Evolutionary conservation across 148 eudicot species (phyloP).

Genomic region (Rhododendron molle): DNA sequence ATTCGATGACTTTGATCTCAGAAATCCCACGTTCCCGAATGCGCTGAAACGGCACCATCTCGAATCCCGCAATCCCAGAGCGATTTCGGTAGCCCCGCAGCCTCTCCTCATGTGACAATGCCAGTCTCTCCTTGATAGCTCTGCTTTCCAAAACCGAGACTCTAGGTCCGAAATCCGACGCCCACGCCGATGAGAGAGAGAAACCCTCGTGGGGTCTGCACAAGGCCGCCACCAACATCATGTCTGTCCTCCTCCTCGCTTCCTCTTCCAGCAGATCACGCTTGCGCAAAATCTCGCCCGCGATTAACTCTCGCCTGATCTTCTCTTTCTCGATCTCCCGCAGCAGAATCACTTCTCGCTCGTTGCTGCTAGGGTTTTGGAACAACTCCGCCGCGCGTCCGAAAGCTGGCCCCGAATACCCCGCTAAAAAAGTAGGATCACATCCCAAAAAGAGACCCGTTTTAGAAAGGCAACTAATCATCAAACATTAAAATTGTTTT

Average conservation of each 20-base stretch:
- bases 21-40: constrained; percentile 8
- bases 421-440: not conserved
- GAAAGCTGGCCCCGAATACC: not conserved
- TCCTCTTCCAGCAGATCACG: not conserved
- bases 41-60: constrained; percentile 33
- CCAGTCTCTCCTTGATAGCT: constrained; percentile 12
- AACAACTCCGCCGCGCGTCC: not conserved
- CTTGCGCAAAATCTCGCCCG: not conserved
- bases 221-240: not conserved
- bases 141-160: constrained; percentile 10
- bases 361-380: not conserved
- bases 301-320: not conserved
- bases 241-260: not conserved
- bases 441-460: not conserved
- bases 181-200: not conserved
- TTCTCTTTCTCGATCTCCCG: not conserved
- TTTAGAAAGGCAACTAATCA: not conserved
- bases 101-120: constrained; percentile 13
- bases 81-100: not conserved
- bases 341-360: not conserved
- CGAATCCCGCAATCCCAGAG: constrained; percentile 5
- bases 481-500: not conserved
- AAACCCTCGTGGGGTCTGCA: not conserved
- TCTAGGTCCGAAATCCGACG: constrained; percentile 19
- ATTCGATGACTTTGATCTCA: not conserved